Percentiles rank a stretch among this genome's conserved stretches.
phyloP scores from a whole-genome alignment of 1,284 basidiomycete species.

The Pisolithus thermaeus region DNA sequence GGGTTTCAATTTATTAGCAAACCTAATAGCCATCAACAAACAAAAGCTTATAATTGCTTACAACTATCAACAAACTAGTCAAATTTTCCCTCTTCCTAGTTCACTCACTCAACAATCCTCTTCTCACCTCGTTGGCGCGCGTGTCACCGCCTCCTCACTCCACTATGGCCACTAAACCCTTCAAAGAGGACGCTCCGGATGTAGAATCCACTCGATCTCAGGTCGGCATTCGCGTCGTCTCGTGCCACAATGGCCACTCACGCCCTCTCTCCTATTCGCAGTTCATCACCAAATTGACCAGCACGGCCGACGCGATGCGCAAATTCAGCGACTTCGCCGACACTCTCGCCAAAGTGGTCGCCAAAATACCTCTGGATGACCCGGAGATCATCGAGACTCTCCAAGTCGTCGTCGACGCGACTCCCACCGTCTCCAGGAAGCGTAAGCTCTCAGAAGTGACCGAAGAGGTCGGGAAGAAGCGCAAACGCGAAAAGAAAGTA shows the following conservation, averaged over 20 bases:
- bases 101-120: conserved; percentile 10
- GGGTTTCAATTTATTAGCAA: conserved; percentile 31
- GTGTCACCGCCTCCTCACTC: conserved; percentile 13
- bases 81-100: conserved; percentile 33
- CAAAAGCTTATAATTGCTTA: conserved; percentile 35
- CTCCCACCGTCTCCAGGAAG: conserved; percentile 37
- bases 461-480: conserved; percentile 38
- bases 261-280: conserved; percentile 22
- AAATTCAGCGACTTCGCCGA: conserved; percentile 54
- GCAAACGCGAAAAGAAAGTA: conserved; percentile 47
- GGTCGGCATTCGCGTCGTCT: conserved; percentile 19
- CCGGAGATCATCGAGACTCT: conserved; percentile 25
- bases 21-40: conserved; percentile 36
- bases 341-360: conserved; percentile 41
- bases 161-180: conserved; percentile 22
- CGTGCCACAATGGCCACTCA: conserved; percentile 15
- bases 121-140: conserved; percentile 21
- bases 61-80: conserved; percentile 34
- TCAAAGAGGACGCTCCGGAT: conserved; percentile 24
- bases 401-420: conserved; percentile 27
- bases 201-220: conserved; percentile 24
- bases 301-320: conserved; percentile 54
- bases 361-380: conserved; percentile 29
- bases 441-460: conserved; percentile 46
- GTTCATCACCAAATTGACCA: conserved; percentile 48